A percentile compares a stretch with the other conserved stretches of the same genome.
Evolutionary conservation across 2,329 filamentous ascomycete genomes (phyloP).

Genomic region (Dactylonectria macrodidyma): DNA sequence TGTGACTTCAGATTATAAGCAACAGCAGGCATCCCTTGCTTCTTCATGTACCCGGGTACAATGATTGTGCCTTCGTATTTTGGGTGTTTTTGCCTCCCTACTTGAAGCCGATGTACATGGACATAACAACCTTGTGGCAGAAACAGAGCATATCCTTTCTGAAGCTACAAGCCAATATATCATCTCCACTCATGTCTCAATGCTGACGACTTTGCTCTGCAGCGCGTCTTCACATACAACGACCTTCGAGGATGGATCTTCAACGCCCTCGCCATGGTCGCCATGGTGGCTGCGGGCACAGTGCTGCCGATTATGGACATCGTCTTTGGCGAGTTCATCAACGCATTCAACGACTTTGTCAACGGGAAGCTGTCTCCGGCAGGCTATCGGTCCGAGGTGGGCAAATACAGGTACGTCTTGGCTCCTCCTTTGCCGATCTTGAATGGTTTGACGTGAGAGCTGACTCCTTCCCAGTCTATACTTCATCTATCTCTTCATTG

Average conservation of each 20-base stretch:
- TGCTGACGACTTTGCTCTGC: background rate
- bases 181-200: no score
- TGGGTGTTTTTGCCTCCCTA: no score
- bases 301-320: slow-evolving; percentile 71
- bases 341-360: slow-evolving; percentile 71
- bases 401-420: slow-evolving; percentile 55
- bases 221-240: slow-evolving; percentile 59
- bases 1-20: background rate
- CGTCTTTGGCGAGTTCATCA: slow-evolving; percentile 69
- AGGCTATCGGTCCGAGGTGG: slow-evolving; percentile 66
- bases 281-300: slow-evolving; percentile 56
- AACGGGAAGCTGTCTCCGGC: slow-evolving; percentile 58
- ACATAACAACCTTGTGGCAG: background rate
- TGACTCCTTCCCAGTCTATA: slow-evolving; percentile 57
- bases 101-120: background rate
- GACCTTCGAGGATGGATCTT: slow-evolving; percentile 55
- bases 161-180: background rate
- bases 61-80: no score
- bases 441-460: background rate
- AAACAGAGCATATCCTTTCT: background rate
- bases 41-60: no score
- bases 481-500: slow-evolving; percentile 72
- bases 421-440: background rate
- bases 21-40: background rate
- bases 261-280: slow-evolving; percentile 53